Base-by-base conservation (phyloP, 2,329 filamentous ascomycete genomes). In the Colletotrichum destructivum region DNA sequence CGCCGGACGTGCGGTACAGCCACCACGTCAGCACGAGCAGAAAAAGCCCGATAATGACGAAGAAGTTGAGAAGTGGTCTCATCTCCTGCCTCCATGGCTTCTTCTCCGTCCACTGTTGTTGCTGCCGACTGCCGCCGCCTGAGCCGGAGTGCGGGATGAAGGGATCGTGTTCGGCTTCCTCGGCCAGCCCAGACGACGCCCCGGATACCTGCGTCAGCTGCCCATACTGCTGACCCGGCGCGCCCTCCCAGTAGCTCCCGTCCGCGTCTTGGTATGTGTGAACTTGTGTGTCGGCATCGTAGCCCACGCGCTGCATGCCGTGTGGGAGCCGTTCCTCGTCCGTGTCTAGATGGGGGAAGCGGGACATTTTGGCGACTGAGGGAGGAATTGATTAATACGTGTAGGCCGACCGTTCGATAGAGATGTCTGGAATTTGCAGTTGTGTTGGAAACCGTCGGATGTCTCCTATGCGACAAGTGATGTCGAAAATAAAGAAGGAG, bases 21-120 rank as follows among this genome's bases (percentile, higher is more conserved):
- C 84, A 85, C 84, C 85, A 88, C 71, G 86, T 84, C 54, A 90
- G 75, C 21, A 84, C 77, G 44, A 90, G 76, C 59, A 90, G 78
- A 71, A 84, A 86, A 18, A 89, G 75, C 4, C 87, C 81, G 64
- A 89, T 82, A 46, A 90, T 78, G 72, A 90, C 78, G 65, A 87
- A 88, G 79, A 90, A 90, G 76, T 89, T 89, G 76, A 90, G 81
- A 74, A 90, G 80, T n/a, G 86, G 86, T 81, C 83, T 84, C 80
- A 88, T 81, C 71, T 88, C 85, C 44, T 84, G 82, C 40, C 88
- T 83, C 84, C 88, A 87, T 7, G 88, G 86, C 42, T 80, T 79
- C 49, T 77, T 81, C 74, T 72, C 70, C 44, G 62, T 21, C 61
- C 70, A 62, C 3, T 21, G 46, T 23, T 26, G 46, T 40, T 49